Evolutionary conservation across 202 grass and related monocot genomes (phyloP).

Genomic region (Thinopyrum obtusiflorum): DNA sequence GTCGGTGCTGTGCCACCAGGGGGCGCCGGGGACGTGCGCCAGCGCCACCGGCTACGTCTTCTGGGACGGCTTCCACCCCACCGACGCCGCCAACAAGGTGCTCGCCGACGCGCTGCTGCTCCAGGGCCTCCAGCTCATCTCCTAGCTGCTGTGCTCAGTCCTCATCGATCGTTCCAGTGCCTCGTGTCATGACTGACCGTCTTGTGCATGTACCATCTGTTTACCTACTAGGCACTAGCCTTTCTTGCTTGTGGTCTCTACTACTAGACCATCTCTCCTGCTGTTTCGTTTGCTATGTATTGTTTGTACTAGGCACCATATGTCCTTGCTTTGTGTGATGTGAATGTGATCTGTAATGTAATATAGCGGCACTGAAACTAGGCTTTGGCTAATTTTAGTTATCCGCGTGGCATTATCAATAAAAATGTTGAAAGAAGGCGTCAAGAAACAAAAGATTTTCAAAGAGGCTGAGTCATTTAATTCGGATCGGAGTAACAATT

Average conservation of each 20-base stretch:
- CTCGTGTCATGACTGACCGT: no score
- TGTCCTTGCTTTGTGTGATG: not conserved
- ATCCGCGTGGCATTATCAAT: not conserved
- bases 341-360: not conserved
- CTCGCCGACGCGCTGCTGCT: conserved; percentile 66
- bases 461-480: no score
- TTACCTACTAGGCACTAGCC: not conserved
- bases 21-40: conserved; percentile 64
- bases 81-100: conserved; percentile 84
- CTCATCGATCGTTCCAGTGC: not conserved
- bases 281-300: not conserved
- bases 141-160: conserved; percentile 10
- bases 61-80: conserved; percentile 97
- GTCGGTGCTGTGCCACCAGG: conserved; percentile 72
- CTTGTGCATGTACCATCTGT: not conserved
- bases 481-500: not conserved
- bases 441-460: no score
- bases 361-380: not conserved
- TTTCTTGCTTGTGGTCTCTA: no score
- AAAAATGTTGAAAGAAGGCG: not conserved
- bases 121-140: conserved; percentile 80
- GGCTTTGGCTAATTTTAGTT: not conserved
- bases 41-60: conserved; percentile 90
- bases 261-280: not conserved
- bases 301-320: not conserved